Evolutionary conservation across 345 rosid species (phyloP).

Genomic region (Jatropha curcas): DNA sequence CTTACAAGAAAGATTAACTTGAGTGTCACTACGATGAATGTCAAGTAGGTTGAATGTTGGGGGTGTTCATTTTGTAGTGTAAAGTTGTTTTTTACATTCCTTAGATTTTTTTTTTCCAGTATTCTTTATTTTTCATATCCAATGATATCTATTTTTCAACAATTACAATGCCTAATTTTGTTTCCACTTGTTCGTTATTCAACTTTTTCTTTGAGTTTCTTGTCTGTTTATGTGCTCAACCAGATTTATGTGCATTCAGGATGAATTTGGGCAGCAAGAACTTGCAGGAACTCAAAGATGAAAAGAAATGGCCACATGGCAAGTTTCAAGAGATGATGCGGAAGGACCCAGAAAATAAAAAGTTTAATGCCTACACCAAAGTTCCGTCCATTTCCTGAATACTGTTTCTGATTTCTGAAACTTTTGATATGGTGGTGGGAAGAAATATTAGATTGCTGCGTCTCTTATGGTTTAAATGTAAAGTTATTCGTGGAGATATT

Average conservation of each 20-base stretch:
- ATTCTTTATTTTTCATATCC: background rate
- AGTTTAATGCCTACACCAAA: conserved; percentile 8
- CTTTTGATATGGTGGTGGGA: conserved; percentile 8
- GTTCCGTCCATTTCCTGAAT: conserved; percentile 20
- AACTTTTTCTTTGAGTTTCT: background rate
- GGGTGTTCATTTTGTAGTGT: background rate
- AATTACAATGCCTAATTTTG: background rate
- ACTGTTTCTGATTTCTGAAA: conserved; percentile 1
- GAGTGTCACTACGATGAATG: background rate
- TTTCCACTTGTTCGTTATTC: background rate
- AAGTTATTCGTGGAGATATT: background rate
- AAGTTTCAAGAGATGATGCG: conserved; percentile 30
- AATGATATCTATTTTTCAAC: background rate
- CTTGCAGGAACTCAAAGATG: conserved; percentile 19
- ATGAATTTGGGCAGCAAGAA: conserved; percentile 8
- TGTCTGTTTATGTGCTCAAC: background rate
- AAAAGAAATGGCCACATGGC: conserved; percentile 27
- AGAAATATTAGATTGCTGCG: background rate
- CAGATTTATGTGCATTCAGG: conserved; percentile 11
- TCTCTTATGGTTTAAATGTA: background rate
- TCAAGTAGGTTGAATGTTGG: background rate
- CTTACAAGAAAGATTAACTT: background rate
- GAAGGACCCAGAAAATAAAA: conserved; percentile 3
- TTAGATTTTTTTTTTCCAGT: background rate
- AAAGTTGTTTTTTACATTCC: background rate